Base-by-base conservation (phyloP, 2,329 filamentous ascomycete species). In the Cladophialophora chaetospira region DNA sequence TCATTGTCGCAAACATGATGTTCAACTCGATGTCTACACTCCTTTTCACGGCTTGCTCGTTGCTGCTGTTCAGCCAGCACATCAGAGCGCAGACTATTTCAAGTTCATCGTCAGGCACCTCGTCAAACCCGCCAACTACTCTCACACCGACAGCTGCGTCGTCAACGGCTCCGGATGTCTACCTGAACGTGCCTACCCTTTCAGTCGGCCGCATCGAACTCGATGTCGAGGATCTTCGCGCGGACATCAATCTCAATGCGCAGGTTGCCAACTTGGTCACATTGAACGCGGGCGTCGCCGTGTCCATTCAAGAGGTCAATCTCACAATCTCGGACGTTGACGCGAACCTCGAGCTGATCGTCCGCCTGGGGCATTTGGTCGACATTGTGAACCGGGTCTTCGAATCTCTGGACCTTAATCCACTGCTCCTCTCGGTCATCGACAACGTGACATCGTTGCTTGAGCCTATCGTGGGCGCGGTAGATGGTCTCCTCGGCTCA, bases 351-450 rank as follows among this genome's bases (percentile, higher is more conserved):
- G 82, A 86, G 58, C 74, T 86, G 5, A 76, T 84, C 52, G 80
- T 85, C 35, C 77, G 83, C 17, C 73, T 86, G 6, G 82, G 82
- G 33, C 78, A 85, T 66, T 73, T 86, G 15, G 82, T 84, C 26
- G 75, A 81, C 53, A 84, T 86, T 47, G 82, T 86, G 50, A 82
- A 84, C 68, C 77, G 82, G 23, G 83, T 83, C 1, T 80, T 86
- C 52, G 72, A 79, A 25, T 81, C 80, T 2, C 72, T 86, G 25
- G 82, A 86, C 63, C 73, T 86, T 15, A 85, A 86, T 67, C 83
- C 83, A 2, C 72, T 84, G n/a, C 74, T 85, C 28, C 78, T 85
- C 63, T 79, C 78, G 56, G 67, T 82, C 10, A 71, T 84, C 53
- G 79, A 82, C 68, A 78, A 80, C 48, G 80, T 79, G 2, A 80